phyloP scores from a whole-genome alignment of 2,329 filamentous ascomycete species.

The Colletotrichum lentis region DNA sequence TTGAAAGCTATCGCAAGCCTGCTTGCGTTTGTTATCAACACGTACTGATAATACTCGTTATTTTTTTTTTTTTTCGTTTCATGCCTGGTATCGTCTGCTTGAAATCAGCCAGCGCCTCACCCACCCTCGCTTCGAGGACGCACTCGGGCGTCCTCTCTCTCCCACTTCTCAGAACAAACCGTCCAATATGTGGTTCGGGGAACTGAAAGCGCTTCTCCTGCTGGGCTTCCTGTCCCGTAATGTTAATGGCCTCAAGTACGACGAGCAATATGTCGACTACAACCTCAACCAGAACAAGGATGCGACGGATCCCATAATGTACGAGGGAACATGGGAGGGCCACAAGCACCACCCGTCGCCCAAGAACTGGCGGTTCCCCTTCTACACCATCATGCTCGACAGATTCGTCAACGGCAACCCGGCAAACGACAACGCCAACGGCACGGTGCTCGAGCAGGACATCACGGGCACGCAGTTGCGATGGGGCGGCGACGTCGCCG shows the following conservation, averaged over 20 bases:
- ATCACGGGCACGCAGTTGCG: constrained; percentile 67
- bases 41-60: neutral
- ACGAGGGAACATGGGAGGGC: constrained; percentile 62
- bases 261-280: constrained; percentile 52
- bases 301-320: constrained; percentile 64
- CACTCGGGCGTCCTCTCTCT: constrained; percentile 26
- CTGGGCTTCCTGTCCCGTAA: constrained; percentile 36
- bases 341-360: constrained; percentile 64
- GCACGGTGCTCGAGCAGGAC: constrained; percentile 68
- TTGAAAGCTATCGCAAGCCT: constrained; percentile 17
- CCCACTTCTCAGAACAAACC: constrained; percentile 20
- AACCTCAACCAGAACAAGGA: constrained; percentile 69
- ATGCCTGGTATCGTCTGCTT: constrained; percentile 14
- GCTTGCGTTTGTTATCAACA: constrained; percentile 10
- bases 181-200: constrained; percentile 34
- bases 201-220: constrained; percentile 27
- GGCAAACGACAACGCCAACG: constrained; percentile 69
- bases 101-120: constrained; percentile 21
- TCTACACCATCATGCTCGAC: constrained; percentile 72
- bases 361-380: constrained; percentile 70
- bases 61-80: neutral
- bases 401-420: constrained; percentile 72
- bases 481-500: constrained; percentile 68
- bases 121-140: constrained; percentile 34
- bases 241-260: constrained; percentile 42